Evolutionary conservation across 2,329 filamentous ascomycete species (phyloP).

Genomic region (Ambrosiella cleistominuta): DNA sequence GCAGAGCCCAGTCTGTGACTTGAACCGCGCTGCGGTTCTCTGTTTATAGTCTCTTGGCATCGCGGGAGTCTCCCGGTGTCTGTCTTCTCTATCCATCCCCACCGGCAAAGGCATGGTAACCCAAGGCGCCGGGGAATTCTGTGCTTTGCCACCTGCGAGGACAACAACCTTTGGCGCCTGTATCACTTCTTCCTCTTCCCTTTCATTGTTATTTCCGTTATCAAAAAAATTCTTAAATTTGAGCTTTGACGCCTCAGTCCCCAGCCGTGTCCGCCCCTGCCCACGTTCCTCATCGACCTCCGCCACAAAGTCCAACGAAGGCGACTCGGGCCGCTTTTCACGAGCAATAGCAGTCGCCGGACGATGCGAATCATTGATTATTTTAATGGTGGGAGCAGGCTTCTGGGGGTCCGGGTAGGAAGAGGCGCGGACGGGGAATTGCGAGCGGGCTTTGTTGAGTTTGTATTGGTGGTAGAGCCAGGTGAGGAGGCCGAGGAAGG

Average conservation of each 20-base stretch:
- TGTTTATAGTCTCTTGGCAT: too few relatives aligned
- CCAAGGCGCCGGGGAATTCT: too few relatives aligned
- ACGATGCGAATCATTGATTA: background rate
- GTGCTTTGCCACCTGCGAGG: background rate
- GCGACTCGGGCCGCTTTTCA: background rate
- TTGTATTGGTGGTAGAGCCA: slow-evolving; percentile 10
- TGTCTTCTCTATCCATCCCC: background rate
- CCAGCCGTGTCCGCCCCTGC: background rate
- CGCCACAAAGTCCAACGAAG: background rate
- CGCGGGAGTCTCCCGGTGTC: background rate
- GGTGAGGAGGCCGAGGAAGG: slow-evolving; percentile 6
- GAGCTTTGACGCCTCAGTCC: background rate
- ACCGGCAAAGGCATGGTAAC: too few relatives aligned
- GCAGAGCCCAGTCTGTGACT: background rate
- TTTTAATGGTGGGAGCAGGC: background rate
- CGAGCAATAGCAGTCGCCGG: background rate
- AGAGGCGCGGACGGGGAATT: background rate
- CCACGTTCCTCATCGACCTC: background rate
- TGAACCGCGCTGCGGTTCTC: too few relatives aligned
- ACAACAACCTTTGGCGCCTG: background rate
- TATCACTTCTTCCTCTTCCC: background rate
- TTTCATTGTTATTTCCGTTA: background rate
- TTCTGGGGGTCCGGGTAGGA: background rate
- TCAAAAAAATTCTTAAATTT: background rate
- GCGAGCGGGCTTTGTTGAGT: slow-evolving; percentile 1